Percentiles rank a stretch among this genome's conserved stretches.
Conservation (phyloP, 345 rosid species). For the Eucalyptus curtisii region DNA sequence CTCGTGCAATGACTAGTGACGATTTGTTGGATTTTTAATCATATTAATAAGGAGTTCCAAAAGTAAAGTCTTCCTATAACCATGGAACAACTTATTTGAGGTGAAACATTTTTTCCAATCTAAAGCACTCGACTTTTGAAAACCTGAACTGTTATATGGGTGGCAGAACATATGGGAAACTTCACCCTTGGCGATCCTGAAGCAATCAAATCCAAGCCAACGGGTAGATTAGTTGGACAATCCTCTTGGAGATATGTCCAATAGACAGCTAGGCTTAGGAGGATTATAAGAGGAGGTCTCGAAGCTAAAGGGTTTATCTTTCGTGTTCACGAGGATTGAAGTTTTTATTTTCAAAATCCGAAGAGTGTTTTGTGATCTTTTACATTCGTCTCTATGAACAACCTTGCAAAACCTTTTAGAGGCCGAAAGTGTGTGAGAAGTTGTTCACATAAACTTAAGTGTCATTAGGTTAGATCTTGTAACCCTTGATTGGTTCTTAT, state of each 20-base stretch:
- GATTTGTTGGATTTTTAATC: rapidly evolving
- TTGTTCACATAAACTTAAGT: no score
- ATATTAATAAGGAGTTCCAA: no score
- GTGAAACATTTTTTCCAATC: no score
- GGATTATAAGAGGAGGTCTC: no score
- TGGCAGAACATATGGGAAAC: rapidly evolving
- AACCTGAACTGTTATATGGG: rapidly evolving
- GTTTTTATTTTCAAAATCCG: rapidly evolving
- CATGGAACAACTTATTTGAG: no score
- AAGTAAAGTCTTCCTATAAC: no score
- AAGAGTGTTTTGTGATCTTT: rapidly evolving
- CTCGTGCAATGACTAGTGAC: rapidly evolving
- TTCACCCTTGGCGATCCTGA: rapidly evolving
- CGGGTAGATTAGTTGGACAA: rapidly evolving
- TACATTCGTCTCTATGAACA: rapidly evolving
- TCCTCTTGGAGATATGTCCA: no score
- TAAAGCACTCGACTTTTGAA: rapidly evolving
- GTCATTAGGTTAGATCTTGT: rapidly evolving
- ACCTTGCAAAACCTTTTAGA: rapidly evolving
- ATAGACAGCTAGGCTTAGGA: rapidly evolving
- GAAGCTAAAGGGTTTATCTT: no score
- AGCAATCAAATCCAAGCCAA: rapidly evolving
- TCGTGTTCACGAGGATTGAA: no score
- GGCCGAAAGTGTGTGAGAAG: rapidly evolving
- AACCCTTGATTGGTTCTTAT: rapidly evolving